Evolutionary conservation across 169 alveolate genomes (phyloP).

Genomic region (Plasmodium malariae): DNA sequence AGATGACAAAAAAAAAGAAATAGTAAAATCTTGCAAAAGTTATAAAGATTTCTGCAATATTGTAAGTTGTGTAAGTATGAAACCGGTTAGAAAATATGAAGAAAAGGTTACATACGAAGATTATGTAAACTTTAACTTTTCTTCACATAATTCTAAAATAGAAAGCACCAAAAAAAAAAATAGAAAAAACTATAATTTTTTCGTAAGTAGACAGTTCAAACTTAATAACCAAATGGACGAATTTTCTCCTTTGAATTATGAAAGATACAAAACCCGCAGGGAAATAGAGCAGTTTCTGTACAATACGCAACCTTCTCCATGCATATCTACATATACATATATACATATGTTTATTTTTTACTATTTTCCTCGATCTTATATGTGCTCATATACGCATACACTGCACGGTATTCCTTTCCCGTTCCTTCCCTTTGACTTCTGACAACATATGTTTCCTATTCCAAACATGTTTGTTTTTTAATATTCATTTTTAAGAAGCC

Average conservation of each 20-base stretch:
- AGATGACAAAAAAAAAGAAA: conserved; percentile 75
- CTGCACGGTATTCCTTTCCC: not conserved
- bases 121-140: not conserved
- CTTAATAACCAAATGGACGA: conserved; percentile 3
- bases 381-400: too few species aligned
- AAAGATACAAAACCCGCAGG: not conserved
- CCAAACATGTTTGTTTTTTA: not conserved
- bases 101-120: conserved; percentile 64
- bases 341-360: not conserved
- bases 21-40: conserved; percentile 63
- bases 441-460: too few species aligned
- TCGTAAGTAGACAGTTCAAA: not conserved
- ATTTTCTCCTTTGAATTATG: not conserved
- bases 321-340: not conserved
- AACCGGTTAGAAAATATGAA: conserved; percentile 71
- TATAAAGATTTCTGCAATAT: conserved; percentile 74
- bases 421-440: not conserved
- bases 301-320: not conserved
- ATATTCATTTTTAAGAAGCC: not conserved
- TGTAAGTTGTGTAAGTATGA: conserved; percentile 60
- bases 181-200: not conserved
- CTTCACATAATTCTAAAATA: not conserved
- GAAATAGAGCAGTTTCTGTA: conserved; percentile 44
- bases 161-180: conserved; percentile 22
- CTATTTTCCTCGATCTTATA: too few species aligned